Conservation (phyloP, 495 filamentous ascomycete species). For the Tricharina praecox region DNA sequence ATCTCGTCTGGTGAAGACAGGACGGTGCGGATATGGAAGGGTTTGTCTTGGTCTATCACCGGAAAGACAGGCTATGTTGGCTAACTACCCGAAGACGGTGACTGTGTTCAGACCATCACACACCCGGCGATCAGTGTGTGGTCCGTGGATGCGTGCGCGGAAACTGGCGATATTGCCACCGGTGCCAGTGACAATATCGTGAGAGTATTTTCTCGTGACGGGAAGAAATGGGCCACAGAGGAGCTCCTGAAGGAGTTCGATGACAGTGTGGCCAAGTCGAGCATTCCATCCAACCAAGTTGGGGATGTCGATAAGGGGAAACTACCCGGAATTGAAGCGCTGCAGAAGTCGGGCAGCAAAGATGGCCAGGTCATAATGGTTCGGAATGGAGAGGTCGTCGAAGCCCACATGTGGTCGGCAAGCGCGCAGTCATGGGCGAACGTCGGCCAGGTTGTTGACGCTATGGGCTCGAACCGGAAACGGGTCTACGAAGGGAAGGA, state of each 20-base stretch:
- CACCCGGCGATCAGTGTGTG: slow-evolving; percentile 96
- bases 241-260: slow-evolving; percentile 46
- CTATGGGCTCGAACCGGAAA: slow-evolving; percentile 49
- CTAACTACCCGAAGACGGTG: slow-evolving; percentile 22
- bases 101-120: slow-evolving; percentile 89
- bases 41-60: slow-evolving; percentile 24
- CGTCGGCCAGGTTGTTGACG: slow-evolving; percentile 84
- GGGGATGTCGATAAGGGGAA: slow-evolving; percentile 76
- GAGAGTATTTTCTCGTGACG: slow-evolving; percentile 63
- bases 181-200: slow-evolving; percentile 81
- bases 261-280: slow-evolving; percentile 58
- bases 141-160: slow-evolving; percentile 62
- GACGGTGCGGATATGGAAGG: slow-evolving; percentile 75
- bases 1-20: slow-evolving; percentile 88
- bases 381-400: slow-evolving; percentile 55
- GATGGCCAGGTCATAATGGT: slow-evolving; percentile 83
- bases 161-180: slow-evolving; percentile 78
- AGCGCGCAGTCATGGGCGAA: slow-evolving; percentile 56
- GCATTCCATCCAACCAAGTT: slow-evolving; percentile 60
- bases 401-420: slow-evolving; percentile 64
- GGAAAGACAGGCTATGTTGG: too few relatives aligned
- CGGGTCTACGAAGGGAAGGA: slow-evolving; percentile 66
- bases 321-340: slow-evolving; percentile 68
- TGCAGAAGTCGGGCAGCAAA: slow-evolving; percentile 69
- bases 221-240: slow-evolving; percentile 44